These are phyloP conservation scores for Aureobasidium mangrovei DNA, from an alignment of 2,329 filamentous ascomycete genomes.

Conservation along the genomic window DNA sequence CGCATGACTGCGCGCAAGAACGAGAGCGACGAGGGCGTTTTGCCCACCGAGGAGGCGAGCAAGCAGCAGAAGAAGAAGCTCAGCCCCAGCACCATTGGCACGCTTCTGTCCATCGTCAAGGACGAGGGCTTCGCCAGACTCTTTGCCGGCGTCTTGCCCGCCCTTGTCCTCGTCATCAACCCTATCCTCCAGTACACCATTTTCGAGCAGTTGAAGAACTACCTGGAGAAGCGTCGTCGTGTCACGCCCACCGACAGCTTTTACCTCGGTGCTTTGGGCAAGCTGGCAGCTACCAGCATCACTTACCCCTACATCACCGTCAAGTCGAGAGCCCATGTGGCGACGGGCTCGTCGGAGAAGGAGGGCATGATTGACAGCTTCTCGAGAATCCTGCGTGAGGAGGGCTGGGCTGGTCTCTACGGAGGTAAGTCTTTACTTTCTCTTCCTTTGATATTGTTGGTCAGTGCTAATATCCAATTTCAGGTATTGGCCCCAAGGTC, in stretches of 20 bases:
- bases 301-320: conserved; percentile 99
- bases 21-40: conserved; percentile 33
- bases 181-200: conserved; percentile 98
- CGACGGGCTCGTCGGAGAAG: conserved; percentile 63
- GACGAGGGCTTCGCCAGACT: conserved; percentile 79
- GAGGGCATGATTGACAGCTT: conserved; percentile 74
- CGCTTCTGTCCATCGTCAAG: conserved; percentile 67
- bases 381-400: conserved; percentile 70
- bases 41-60: conserved; percentile 23
- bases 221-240: conserved; percentile 64
- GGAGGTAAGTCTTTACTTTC: conserved; percentile 56
- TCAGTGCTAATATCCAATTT: background rate
- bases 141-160: conserved; percentile 87
- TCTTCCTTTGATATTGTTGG: background rate
- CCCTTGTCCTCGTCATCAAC: conserved; percentile 91
- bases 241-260: conserved; percentile 84
- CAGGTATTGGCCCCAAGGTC: conserved; percentile 86
- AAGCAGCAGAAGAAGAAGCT: conserved; percentile 37
- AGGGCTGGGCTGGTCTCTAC: conserved; percentile 88
- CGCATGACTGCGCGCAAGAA: conserved; percentile 87
- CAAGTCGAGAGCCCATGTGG: conserved; percentile 96
- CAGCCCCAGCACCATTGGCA: conserved; percentile 66
- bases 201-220: conserved; percentile 96
- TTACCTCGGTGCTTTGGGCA: conserved; percentile 82
- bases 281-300: conserved; percentile 84